Conservation (phyloP, 2,329 filamentous ascomycete genomes). For the Ceratocystis variospora region DNA sequence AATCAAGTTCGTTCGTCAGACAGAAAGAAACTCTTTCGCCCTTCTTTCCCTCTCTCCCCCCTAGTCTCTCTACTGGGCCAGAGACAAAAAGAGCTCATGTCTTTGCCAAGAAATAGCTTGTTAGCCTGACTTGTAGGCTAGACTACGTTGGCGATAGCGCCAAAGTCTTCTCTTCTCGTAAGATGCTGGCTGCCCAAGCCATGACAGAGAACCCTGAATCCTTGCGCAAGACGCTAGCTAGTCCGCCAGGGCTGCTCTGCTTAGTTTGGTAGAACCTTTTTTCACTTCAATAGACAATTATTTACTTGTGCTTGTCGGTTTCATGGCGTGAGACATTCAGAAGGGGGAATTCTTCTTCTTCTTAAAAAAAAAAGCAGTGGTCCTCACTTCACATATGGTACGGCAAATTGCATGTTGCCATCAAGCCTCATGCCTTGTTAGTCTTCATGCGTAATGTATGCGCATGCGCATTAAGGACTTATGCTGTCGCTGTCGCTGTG, state of each 20-base stretch:
- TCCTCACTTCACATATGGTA: no score
- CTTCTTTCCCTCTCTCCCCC: no score
- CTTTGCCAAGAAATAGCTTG: background rate
- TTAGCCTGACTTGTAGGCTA: background rate
- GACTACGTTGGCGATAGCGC: background rate
- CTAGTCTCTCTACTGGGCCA: no score
- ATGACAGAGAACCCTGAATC: slow-evolving; percentile 2
- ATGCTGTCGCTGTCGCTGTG: background rate
- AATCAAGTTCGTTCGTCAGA: background rate
- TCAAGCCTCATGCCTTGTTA: background rate
- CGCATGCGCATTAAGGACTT: background rate
- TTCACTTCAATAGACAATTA: no score
- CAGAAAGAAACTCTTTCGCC: background rate
- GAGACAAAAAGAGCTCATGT: background rate
- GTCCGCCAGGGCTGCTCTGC: background rate
- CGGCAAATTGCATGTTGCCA: background rate
- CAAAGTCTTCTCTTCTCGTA: background rate
- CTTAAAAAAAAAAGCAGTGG: no score
- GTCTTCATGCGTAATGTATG: background rate
- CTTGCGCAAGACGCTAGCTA: background rate
- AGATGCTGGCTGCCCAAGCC: background rate
- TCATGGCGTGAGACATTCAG: no score
- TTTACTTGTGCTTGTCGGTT: no score
- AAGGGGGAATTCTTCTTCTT: no score
- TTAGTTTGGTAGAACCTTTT: no score